Conservation (phyloP, 768 basidiomycete species). For the Lentinula aciculospora region DNA sequence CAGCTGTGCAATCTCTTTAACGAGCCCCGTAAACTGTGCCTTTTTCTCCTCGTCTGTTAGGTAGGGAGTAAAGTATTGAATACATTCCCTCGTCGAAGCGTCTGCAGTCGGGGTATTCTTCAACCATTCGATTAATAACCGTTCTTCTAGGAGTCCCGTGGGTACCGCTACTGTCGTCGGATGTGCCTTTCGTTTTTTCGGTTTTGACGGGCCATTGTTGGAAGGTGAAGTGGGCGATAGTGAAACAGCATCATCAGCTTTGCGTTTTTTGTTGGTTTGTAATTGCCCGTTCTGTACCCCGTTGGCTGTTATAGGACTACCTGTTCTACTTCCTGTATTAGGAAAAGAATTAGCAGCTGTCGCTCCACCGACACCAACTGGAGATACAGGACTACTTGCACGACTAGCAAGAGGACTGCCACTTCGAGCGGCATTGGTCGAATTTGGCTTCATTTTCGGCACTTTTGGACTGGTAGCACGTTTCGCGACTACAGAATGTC, state of each 20-base stretch:
- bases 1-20: slow-evolving; percentile 73
- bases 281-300: slow-evolving; percentile 15
- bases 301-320: slow-evolving; percentile 31
- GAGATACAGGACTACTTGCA: slow-evolving; percentile 41
- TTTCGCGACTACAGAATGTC: slow-evolving; percentile 77
- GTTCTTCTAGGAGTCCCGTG: slow-evolving; percentile 54
- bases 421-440: slow-evolving; percentile 42
- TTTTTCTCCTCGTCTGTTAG: slow-evolving; percentile 67
- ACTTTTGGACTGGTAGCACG: slow-evolving; percentile 80
- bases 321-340: slow-evolving; percentile 28
- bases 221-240: slow-evolving; percentile 23
- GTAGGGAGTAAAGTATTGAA: slow-evolving; percentile 74
- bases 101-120: slow-evolving; percentile 46
- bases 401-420: slow-evolving; percentile 59
- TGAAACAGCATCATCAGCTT: slow-evolving; percentile 33
- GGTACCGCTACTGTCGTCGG: slow-evolving; percentile 30
- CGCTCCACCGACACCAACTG: neutral
- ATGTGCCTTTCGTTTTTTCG: slow-evolving; percentile 51
- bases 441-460: slow-evolving; percentile 43
- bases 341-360: neutral
- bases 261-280: slow-evolving; percentile 28
- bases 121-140: slow-evolving; percentile 72
- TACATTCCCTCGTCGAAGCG: slow-evolving; percentile 74
- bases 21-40: slow-evolving; percentile 67
- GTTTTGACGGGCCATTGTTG: slow-evolving; percentile 27